These are phyloP conservation scores for Eimeria zaria DNA, from an alignment of 169 alveolate species.

Conservation along the genomic window DNA sequence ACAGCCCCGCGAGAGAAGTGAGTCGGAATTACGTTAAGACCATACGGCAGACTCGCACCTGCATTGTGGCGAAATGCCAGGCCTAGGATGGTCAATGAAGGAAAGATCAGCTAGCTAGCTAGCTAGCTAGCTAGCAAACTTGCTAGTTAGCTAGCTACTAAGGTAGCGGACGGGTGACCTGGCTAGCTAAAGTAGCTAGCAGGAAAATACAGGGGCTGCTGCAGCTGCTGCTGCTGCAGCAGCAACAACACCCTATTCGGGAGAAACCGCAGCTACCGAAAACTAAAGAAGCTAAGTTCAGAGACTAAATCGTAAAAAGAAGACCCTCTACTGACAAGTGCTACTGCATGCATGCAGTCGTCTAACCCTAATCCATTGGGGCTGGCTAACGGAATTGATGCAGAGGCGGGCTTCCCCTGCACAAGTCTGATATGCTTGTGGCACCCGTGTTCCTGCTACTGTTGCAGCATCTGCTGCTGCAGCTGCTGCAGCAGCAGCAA, in stretches of 20 bases:
- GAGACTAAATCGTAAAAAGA: not conserved
- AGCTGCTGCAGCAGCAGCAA: slow-evolving; percentile 1
- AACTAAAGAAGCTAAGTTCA: not conserved
- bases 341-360: slow-evolving; percentile 7
- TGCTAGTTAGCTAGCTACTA: not conserved
- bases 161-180: not conserved
- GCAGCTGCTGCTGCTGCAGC: not conserved
- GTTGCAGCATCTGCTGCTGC: not conserved
- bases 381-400: slow-evolving; percentile 1
- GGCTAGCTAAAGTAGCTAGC: not conserved
- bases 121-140: not conserved
- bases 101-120: not conserved
- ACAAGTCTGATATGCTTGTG: not conserved
- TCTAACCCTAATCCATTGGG: not conserved
- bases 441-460: not conserved
- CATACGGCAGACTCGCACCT: not conserved
- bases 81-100: not conserved
- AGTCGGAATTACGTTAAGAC: not conserved
- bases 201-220: not conserved
- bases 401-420: not conserved
- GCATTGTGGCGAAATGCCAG: slow-evolving; percentile 4
- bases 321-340: not conserved
- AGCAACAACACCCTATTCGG: not conserved
- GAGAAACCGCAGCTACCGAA: slow-evolving; percentile 1
- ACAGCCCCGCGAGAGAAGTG: not conserved